Base-by-base conservation (phyloP, 805 yeast species). In the Nakazawaea sp. region DNA sequence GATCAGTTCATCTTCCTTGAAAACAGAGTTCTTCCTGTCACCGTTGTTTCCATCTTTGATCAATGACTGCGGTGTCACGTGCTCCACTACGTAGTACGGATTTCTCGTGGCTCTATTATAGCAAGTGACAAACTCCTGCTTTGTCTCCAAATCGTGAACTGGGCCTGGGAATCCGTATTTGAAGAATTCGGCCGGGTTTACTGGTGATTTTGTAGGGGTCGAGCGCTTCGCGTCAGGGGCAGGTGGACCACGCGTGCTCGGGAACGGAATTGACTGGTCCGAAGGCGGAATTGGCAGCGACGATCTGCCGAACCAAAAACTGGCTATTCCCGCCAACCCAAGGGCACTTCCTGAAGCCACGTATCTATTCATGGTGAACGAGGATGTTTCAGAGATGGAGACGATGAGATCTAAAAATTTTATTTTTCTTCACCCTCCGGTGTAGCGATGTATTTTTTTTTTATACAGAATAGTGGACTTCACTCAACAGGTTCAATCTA, bases 141-240 rank as follows among this genome's bases (percentile, higher is more conserved):
- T 69, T 9, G 66, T 73, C 40, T 76, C 75, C 41, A 90, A 59
- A 53, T 92, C 98, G 56, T 87, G 94, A 23, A 84, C 71, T 0
- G 97, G 97, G 2, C 96, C 96, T 0, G 97, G 98, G 51, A 85
- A 87, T 3, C 98, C 98, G 54, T 84, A 89, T 49, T 80, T 78
- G 66, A 88, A 89, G 61, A 83, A 88, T 5, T 67, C 95, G 17
- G 75, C 71, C 0, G 97, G 98, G 45, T 37, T 9, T 15, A 23
- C 19, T 15, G 24, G 27, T 28, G 40, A 24, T 15, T 45, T 34
- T 9, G 29, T 33, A n/a, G 40, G 34, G 3, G 43, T 47, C 8
- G 28, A 33, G n/a, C 38, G 35, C 3, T 42, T 46, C 30, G 19
- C n/a, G 11, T 15, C 9, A 12, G 5, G 6, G 8, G 28, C 16